Percentiles rank a stretch among this genome's conserved stretches.
phyloP scores from a whole-genome alignment of 176 grass and related monocot species.

The Hyparrhenia diplandra region DNA sequence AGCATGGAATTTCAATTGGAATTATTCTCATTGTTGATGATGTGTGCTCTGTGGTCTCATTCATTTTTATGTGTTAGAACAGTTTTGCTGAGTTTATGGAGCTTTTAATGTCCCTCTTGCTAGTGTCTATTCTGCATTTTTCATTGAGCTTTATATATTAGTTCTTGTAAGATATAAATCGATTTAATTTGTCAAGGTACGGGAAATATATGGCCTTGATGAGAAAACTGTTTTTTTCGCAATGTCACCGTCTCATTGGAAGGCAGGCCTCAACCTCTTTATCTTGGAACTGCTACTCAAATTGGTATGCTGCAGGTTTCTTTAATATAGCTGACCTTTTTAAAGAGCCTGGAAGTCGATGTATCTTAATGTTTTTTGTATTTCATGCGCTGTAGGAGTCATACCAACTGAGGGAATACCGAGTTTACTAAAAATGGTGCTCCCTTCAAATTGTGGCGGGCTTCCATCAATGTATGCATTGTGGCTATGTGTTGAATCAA shows the following conservation, averaged over 20 bases:
- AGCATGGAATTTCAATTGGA: not conserved
- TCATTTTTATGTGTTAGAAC: slow-evolving; percentile 3
- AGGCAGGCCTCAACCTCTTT: slow-evolving; percentile 82
- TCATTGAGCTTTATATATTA: slow-evolving; percentile 24
- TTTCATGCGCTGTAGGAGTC: slow-evolving; percentile 41
- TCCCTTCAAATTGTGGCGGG: slow-evolving; percentile 75
- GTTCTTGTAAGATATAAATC: not conserved
- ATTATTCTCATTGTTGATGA: not conserved
- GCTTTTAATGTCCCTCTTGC: not conserved
- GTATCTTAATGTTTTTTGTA: slow-evolving; percentile 28
- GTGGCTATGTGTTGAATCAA: slow-evolving; percentile 19
- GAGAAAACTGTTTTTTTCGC: slow-evolving; percentile 67
- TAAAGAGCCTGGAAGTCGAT: not conserved
- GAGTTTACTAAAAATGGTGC: slow-evolving; percentile 77
- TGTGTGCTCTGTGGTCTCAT: not conserved
- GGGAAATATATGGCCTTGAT: slow-evolving; percentile 83
- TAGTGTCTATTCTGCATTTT: slow-evolving; percentile 15
- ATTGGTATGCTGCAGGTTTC: slow-evolving; percentile 46
- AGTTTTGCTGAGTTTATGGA: slow-evolving; percentile 14
- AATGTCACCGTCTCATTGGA: slow-evolving; percentile 75
- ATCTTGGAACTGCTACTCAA: slow-evolving; percentile 94
- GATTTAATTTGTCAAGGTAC: slow-evolving; percentile 56
- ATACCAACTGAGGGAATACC: slow-evolving; percentile 95
- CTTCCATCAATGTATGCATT: slow-evolving; percentile 82
- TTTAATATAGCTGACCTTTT: slow-evolving; percentile 8